Evolutionary conservation across 768 basidiomycete species (phyloP), one percentile per base, ranked within the genome.

Genomic region (Punctularia strigosozonata): DNA sequence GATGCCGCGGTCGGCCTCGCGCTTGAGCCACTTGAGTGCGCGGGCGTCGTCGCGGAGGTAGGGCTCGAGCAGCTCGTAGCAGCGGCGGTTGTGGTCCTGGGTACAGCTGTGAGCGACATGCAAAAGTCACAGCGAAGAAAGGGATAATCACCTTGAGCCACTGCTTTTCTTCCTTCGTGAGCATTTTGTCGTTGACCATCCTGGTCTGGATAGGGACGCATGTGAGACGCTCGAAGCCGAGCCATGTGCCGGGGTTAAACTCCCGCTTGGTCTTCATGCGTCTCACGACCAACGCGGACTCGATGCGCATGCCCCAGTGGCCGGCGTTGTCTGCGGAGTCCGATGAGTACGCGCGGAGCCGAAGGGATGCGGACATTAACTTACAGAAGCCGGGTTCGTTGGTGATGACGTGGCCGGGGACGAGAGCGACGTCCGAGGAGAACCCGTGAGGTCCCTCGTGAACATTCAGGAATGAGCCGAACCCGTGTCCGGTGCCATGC

Each of bases 371-470:
- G n/a, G 15, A 26, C 34, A 33, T 3, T 23, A 13, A 71, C 82
- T 56, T 53, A 87, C 82, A 94, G 60, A 78, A 92, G 0, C 90
- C 91, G 34, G 91, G 94, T 60, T 97, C 91, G 50, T 95, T 92
- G 34, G 90, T 90, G 42, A 92, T 77, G 48, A 92, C 77, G 57
- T 95, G 80, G 8, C 95, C 95, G n/a, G 77, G 76, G 18, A 70
- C 66, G 23, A 97, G 69, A 2, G 85, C 71, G 22, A 78, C 68
- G 28, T 65, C 65, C 50, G 69, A 77, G 17, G 75, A 69, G 60
- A 94, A 87, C 28, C 80, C 74, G 42, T 89, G 77, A 13, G 86
- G 75, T 8, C 90, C 85, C 61, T 88, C 86, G 50, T 89, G 83
- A 17, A 87, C 83, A 42, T 73, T 84, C 52, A 92, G 65, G 64